Percentiles rank a stretch among this genome's conserved stretches.
These are phyloP conservation scores for Fusarium tanahbumbuense DNA, from an alignment of 2,329 filamentous ascomycete genomes.

Conservation along the genomic window DNA sequence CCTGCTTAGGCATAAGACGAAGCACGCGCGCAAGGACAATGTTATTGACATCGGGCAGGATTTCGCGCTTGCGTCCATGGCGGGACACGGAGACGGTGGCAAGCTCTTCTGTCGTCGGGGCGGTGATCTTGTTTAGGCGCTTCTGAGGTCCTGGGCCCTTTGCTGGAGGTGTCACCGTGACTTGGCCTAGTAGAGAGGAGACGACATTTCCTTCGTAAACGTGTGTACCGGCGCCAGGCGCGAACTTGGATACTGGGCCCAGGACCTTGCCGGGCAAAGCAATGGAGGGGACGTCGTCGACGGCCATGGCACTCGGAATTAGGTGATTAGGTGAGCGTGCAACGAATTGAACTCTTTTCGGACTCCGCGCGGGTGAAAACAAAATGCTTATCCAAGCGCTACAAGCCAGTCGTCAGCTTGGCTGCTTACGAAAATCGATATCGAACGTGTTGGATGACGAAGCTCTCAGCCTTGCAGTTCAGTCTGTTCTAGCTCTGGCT, in stretches of 20 bases:
- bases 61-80: slow-evolving; percentile 68
- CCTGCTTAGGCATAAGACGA: slow-evolving; percentile 85
- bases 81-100: slow-evolving; percentile 68
- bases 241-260: slow-evolving; percentile 73
- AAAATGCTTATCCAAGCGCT: slow-evolving; percentile 22
- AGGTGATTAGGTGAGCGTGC: slow-evolving; percentile 28
- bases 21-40: slow-evolving; percentile 87
- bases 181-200: slow-evolving; percentile 83
- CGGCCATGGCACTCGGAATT: slow-evolving; percentile 41
- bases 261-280: slow-evolving; percentile 87
- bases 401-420: slow-evolving; percentile 19
- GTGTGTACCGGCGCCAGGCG: slow-evolving; percentile 85
- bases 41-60: slow-evolving; percentile 84
- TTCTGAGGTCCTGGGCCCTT: slow-evolving; percentile 64
- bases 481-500: not conserved
- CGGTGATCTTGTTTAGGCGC: slow-evolving; percentile 68
- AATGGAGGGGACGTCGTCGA: slow-evolving; percentile 59
- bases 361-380: not conserved
- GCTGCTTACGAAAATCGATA: not conserved
- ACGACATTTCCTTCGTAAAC: slow-evolving; percentile 79
- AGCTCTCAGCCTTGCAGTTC: slow-evolving; percentile 29
- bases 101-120: slow-evolving; percentile 57
- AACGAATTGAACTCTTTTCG: slow-evolving; percentile 8
- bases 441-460: slow-evolving; percentile 25
- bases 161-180: slow-evolving; percentile 65